A percentile compares a stretch with the other conserved stretches of the same genome.
Conservation (phyloP, 2,329 filamentous ascomycete species). For the Penicillium janthinellum region DNA sequence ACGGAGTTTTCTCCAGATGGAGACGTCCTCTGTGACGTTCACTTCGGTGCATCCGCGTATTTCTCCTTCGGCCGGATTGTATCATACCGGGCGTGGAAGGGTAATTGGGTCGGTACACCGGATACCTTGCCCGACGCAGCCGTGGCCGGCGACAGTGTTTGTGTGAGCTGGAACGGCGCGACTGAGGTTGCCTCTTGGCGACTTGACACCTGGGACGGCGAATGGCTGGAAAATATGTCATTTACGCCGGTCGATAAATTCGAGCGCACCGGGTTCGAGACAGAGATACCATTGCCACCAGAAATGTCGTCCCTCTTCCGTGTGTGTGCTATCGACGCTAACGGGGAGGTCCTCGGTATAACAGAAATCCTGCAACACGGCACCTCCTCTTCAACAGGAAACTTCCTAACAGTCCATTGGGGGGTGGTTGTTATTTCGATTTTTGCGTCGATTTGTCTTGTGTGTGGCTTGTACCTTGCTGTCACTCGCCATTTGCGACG, state of each 20-base stretch:
- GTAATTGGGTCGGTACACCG: slow-evolving; percentile 55
- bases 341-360: slow-evolving; percentile 25
- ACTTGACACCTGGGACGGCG: slow-evolving; percentile 24
- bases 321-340: slow-evolving; percentile 22
- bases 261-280: slow-evolving; percentile 27
- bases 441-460: slow-evolving; percentile 14
- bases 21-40: slow-evolving; percentile 28
- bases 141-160: slow-evolving; percentile 19
- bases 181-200: slow-evolving; percentile 37
- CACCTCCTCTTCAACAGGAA: background rate
- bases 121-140: slow-evolving; percentile 36
- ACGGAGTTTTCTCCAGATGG: slow-evolving; percentile 47
- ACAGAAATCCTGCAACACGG: slow-evolving; percentile 20
- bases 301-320: slow-evolving; percentile 21
- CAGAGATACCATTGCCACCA: slow-evolving; percentile 15
- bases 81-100: slow-evolving; percentile 60
- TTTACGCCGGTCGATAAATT: slow-evolving; percentile 19
- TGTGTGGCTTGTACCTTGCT: slow-evolving; percentile 16
- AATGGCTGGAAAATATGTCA: slow-evolving; percentile 15
- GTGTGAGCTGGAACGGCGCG: slow-evolving; percentile 43
- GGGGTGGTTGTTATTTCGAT: slow-evolving; percentile 5
- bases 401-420: slow-evolving; percentile 6
- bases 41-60: slow-evolving; percentile 49
- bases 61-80: slow-evolving; percentile 51
- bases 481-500: slow-evolving; percentile 6